Evolutionary conservation across 2,329 filamentous ascomycete genomes (phyloP), one percentile per base, ranked within the genome.

Genomic region (Hysterium pulicare): DNA sequence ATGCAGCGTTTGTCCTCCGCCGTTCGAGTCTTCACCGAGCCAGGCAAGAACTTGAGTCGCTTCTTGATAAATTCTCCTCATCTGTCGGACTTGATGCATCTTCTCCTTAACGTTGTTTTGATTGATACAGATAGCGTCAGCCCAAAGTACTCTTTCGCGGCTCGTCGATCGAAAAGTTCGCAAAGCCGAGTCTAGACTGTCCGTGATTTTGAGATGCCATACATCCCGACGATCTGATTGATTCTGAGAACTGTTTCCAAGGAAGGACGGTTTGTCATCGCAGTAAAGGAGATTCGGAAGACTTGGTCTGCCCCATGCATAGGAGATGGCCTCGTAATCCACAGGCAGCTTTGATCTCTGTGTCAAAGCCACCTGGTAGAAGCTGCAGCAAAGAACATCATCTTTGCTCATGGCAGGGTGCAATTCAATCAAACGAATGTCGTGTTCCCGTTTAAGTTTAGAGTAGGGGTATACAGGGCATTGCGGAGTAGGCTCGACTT

Each of bases 11-110:
- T 37, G 34, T n/a, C 34, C 34, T 9, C 34, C 34, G 21, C 34
- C 21, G 13, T 22, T 11, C 11, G n/a, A 16, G 15, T 37, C 34
- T 11, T 21, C 34, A 21, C 34, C 34, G 23, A 37, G 17, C 34
- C 34, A 37, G 11, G 23, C 21, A 5, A 21, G 21, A 24, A 37
- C 34, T 22, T 20, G 34, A 20, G 17, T 37, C 11, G 34, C 34
- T 22, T 37, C 34, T 24, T 37, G 17, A 24, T 22, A 37, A 8
- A 37, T 37, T 9, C 34, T 11, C 20, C 23, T 37, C 34, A 37
- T 37, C 21, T 37, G 34, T 16, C 16, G 17, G 21, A 37, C 21
- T 24, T 37, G 34, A 15, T 37, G 34, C 34, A 37, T 37, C 19
- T 37, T 37, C 16, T 37, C 34, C 13, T 20, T n/a, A 16, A 11